phyloP scores from a whole-genome alignment of 2,329 filamentous ascomycete genomes.

The Huntiella bhutanensis region DNA sequence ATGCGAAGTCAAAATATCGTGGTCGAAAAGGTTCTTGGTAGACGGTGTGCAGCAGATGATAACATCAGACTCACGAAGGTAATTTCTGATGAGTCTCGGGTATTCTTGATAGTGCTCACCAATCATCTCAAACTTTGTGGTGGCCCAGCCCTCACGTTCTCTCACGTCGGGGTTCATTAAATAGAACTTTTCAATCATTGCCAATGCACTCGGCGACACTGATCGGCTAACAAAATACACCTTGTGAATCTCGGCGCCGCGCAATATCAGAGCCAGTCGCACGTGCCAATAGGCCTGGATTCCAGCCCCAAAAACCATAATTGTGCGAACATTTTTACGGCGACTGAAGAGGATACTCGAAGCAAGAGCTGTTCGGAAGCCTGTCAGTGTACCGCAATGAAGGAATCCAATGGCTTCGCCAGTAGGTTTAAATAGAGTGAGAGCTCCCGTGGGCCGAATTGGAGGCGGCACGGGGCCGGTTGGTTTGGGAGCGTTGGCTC shows the following conservation, averaged over 20 bases:
- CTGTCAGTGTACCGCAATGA: constrained; percentile 56
- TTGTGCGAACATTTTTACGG: constrained; percentile 50
- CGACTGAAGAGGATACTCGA: constrained; percentile 46
- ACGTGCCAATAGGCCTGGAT: constrained; percentile 92
- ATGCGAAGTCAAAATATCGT: constrained; percentile 47
- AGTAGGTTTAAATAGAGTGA: constrained; percentile 46
- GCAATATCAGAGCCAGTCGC: constrained; percentile 60
- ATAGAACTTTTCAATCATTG: constrained; percentile 30
- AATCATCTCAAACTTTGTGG: constrained; percentile 47
- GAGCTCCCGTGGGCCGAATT: constrained; percentile 40
- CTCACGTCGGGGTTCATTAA: constrained; percentile 25
- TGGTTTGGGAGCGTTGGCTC: constrained; percentile 12
- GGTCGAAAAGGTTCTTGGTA: constrained; percentile 55
- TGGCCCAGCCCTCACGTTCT: constrained; percentile 39
- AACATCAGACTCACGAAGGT: constrained; percentile 54
- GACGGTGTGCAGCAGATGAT: constrained; percentile 83
- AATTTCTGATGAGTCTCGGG: constrained; percentile 45
- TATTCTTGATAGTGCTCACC: constrained; percentile 55
- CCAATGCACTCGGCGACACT: constrained; percentile 38
- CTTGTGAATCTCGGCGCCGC: constrained; percentile 49
- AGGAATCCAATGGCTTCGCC: constrained; percentile 49
- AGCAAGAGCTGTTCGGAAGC: constrained; percentile 60
- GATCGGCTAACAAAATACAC: constrained; percentile 69
- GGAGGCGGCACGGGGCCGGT: constrained; percentile 15
- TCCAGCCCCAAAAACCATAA: constrained; percentile 75